Percentiles rank a stretch among this genome's conserved stretches.
Conservation (phyloP, 306 rosid genomes). For the Herpetospermum pedunculosum region DNA sequence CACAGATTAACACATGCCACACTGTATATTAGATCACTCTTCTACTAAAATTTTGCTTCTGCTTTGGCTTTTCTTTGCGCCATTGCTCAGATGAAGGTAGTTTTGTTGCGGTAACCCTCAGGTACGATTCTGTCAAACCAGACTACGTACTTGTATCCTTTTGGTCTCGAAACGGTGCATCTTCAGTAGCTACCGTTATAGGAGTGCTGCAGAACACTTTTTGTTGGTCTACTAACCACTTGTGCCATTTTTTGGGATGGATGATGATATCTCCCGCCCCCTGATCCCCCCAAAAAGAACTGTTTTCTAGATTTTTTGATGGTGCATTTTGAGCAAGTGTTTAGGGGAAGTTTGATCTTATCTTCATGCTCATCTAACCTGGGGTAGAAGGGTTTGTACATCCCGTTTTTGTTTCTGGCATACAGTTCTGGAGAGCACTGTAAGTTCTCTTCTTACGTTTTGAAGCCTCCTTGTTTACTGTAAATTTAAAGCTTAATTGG, state of each 20-base stretch:
- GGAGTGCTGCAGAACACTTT: not conserved
- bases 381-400: not conserved
- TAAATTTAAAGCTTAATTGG: conserved; percentile 17
- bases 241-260: conserved; percentile 10
- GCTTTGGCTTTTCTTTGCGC: conserved; percentile 32
- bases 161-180: not conserved
- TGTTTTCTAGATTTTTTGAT: not conserved
- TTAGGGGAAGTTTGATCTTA: not conserved
- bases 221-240: conserved; percentile 5
- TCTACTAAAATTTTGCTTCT: conserved; percentile 25
- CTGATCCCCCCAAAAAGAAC: not conserved
- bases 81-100: conserved; percentile 21
- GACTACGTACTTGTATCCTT: conserved; percentile 37
- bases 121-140: conserved; percentile 36
- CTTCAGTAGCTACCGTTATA: conserved; percentile 1
- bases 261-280: not conserved
- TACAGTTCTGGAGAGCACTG: conserved; percentile 1
- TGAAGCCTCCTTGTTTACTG: conserved; percentile 25
- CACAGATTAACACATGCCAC: conserved; percentile 27
- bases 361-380: not conserved
- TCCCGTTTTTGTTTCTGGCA: conserved; percentile 9
- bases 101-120: conserved; percentile 29
- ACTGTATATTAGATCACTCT: conserved; percentile 17
- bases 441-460: conserved; percentile 4
- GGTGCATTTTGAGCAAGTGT: not conserved